Base-by-base conservation (phyloP, 306 rosid genomes). In the Hylodesmum podocarpum region DNA sequence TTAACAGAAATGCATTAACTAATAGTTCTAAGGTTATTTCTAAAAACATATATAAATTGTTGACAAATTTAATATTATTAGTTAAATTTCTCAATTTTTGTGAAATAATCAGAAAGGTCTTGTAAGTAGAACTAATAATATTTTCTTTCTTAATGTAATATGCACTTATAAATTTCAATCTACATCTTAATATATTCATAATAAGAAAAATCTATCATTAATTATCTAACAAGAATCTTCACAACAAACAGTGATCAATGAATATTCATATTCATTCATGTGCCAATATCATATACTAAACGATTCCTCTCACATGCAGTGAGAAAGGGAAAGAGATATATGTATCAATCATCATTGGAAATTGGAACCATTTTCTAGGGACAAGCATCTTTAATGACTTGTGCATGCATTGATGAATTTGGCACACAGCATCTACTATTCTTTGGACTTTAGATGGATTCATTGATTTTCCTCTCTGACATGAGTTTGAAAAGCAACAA, bases 271-370 rank as follows among this genome's bases (percentile, higher is more conserved):
- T 33, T 33, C 36, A 33, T 33, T 33, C 36, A 33, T 33, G 36
- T 33, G 36, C 11, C 33, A 24, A n/a, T n/a, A n/a, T n/a, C n/a
- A n/a, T n/a, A n/a, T n/a, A n/a, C n/a, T 37, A 43, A 27, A 37
- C 1, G 27, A 18, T 65, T 28, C 51, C 47, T 29, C n/a, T 78
- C 86, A 72, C 83, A 79, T 73, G 83, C 54, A 49, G 51, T 59
- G 69, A 73, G 69, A 73, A 67, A 73, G 54, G 46, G 61, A 73
- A 67, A 69, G 9, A 50, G 53, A 81, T 61, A 62, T 34, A 47
- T 47, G n/a, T 18, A 22, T 54, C 4, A 0, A 83, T 73, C 22
- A 0, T 18, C 73, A 66, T 85, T 81, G 79, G 78, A 66, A 67
- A 53, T 14, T 72, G 83, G 70, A 77, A 41, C 16, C 72, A 44